Base-by-base conservation (phyloP, 2,329 filamentous ascomycete genomes). In the Xylariaceae sp. region DNA sequence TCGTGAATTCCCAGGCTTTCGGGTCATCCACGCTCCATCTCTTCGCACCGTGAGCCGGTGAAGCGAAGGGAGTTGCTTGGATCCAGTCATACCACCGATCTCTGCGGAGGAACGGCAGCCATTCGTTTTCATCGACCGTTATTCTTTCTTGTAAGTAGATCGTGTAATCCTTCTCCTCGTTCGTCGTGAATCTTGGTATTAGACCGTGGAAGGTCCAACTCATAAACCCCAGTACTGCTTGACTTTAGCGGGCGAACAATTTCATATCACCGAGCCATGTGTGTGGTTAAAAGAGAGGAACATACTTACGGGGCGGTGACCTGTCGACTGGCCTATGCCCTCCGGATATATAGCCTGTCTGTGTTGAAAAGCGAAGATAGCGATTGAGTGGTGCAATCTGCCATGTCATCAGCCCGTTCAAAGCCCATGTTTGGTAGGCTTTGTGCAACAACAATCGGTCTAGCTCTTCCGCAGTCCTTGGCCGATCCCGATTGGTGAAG, bases 21-120 rank as follows among this genome's bases (percentile, higher is more conserved):
- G 40, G 40, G 40, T 42, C 40, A 19, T 53, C 50, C 17, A 49
- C 50, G n/a, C 42, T 53, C 50, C 50, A 53, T n/a, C 14, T 49
- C 28, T 19, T 48, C 11, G 16, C 41, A 7, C 11, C n/a, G 5
- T 17, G 3, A 6, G 16, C 13, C 17, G 16, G 0, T 6, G 16
- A 6, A n/a, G n/a, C 14, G 12, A 4, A 2, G 10, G 18, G 7
- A 5, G 31, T 5, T 2, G 36, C 38, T 14, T 53, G 7, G 34
- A 34, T 36, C 45, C 45, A 48, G 38, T 53, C 50, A 28, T 34
- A 53, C 50, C 50, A 53, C 34, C 42, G 45, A 6, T 22, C n/a
- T 18, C 47, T 53, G 1, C 40, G 42, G 12, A 50, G 39, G 44
- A 53, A 53, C 0, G 47, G 43, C 1, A 53, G 9, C 51, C 51